Percentiles rank a stretch among this genome's conserved stretches.
phyloP scores from a whole-genome alignment of 305 asterid genomes.

The Petunia hybrid region DNA sequence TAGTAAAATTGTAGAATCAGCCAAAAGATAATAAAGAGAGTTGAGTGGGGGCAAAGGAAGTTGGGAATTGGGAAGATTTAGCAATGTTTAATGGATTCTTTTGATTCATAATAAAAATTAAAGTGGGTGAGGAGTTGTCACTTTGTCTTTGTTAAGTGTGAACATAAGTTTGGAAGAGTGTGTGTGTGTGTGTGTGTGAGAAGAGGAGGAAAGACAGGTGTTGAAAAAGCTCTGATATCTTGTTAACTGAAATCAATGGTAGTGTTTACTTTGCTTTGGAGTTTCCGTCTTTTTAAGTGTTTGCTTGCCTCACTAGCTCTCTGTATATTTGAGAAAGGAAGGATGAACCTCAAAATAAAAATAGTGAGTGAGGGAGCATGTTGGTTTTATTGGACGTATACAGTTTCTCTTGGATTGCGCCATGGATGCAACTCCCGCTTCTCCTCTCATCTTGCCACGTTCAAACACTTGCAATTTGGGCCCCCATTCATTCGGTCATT shows the following conservation, averaged over 20 bases:
- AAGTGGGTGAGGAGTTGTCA: conserved; percentile 30
- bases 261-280: conserved; percentile 33
- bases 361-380: not conserved
- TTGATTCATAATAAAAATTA: not conserved
- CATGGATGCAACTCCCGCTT: not conserved
- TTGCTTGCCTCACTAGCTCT: not conserved
- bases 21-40: not conserved
- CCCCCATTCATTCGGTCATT: not conserved
- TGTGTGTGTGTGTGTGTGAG: conserved; percentile 29
- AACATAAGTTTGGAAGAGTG: not conserved
- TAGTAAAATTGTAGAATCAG: not conserved
- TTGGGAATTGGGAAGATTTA: conserved; percentile 18
- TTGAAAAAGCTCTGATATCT: conserved; percentile 65
- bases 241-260: conserved; percentile 56
- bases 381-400: not conserved
- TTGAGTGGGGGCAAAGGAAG: not conserved
- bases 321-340: too few species aligned
- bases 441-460: not conserved
- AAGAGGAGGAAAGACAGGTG: conserved; percentile 68
- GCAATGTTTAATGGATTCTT: conserved; percentile 27
- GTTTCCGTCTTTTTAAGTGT: conserved; percentile 30
- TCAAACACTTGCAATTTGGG: not conserved
- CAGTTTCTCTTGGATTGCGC: not conserved
- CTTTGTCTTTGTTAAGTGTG: conserved; percentile 25
- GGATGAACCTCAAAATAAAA: too few species aligned